Evolutionary conservation across 192 early-diverging fungal genomes (phyloP).

Genomic region (Backusella liffmaniae): DNA sequence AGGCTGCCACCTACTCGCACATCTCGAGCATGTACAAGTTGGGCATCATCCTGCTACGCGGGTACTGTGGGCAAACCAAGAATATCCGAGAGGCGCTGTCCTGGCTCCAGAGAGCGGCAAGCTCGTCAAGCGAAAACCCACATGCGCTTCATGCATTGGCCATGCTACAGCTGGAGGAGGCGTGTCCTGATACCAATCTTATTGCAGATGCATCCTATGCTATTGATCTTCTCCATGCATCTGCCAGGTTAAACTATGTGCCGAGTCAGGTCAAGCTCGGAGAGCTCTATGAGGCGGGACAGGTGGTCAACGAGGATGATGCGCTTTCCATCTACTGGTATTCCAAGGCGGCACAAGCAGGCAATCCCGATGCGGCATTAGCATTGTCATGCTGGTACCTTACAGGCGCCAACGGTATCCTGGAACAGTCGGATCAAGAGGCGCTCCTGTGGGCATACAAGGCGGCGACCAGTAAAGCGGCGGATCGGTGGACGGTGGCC

Average conservation of each 20-base stretch:
- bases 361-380: constrained; percentile 86
- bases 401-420: constrained; percentile 75
- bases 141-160: constrained; percentile 92
- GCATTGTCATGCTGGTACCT: constrained; percentile 98
- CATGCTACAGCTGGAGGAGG: constrained; percentile 67
- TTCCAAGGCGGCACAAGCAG: constrained; percentile 87
- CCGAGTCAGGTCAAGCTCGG: constrained; percentile 91
- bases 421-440: constrained; percentile 89
- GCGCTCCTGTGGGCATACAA: constrained; percentile 96
- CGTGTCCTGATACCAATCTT: constrained; percentile 39
- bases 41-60: constrained; percentile 87
- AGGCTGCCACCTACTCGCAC: constrained; percentile 86
- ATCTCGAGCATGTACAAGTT: constrained; percentile 96
- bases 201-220: constrained; percentile 82
- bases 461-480: constrained; percentile 84
- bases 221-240: constrained; percentile 84
- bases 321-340: constrained; percentile 94
- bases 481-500: constrained; percentile 41
- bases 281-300: constrained; percentile 80
- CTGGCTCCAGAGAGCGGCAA: constrained; percentile 91
- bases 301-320: constrained; percentile 76
- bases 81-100: constrained; percentile 90
- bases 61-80: constrained; percentile 64
- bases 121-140: constrained; percentile 79
- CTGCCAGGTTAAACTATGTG: constrained; percentile 86